A percentile compares a stretch with the other conserved stretches of the same genome.
Conservation (phyloP, 169 alveolate species). For the Plasmodium gallinaceum region DNA sequence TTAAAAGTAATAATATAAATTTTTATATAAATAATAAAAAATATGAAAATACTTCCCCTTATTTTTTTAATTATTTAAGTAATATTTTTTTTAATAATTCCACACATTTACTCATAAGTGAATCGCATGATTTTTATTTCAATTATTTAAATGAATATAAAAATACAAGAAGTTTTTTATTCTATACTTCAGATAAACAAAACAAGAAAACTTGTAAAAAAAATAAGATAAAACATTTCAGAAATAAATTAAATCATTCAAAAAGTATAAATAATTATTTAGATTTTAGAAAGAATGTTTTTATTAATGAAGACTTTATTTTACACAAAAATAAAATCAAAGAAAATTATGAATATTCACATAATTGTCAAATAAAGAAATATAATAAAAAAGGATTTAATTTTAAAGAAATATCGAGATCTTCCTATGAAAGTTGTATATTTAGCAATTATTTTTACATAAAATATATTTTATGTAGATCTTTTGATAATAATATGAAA, state of each 20-base stretch:
- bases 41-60: slow-evolving; percentile 11
- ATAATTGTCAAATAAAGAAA: too few species aligned
- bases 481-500: background rate
- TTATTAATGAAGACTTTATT: too few species aligned
- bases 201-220: background rate
- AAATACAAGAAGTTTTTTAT: background rate
- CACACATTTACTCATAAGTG: background rate
- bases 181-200: background rate
- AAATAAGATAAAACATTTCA: background rate
- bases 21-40: slow-evolving; percentile 54
- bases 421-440: slow-evolving; percentile 37
- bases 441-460: slow-evolving; percentile 48
- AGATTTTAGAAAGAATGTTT: background rate
- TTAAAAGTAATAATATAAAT: slow-evolving; percentile 45
- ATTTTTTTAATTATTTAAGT: slow-evolving; percentile 5
- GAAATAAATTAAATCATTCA: background rate
- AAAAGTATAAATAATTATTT: background rate
- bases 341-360: too few species aligned
- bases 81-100: slow-evolving; percentile 22
- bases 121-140: background rate
- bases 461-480: slow-evolving; percentile 15
- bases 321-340: too few species aligned
- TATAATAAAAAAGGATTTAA: too few species aligned
- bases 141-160: slow-evolving; percentile 6
- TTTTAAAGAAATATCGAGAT: too few species aligned